These are phyloP conservation scores for Diaporthe vexans DNA, from an alignment of 2,329 filamentous ascomycete genomes.

Conservation along the genomic window DNA sequence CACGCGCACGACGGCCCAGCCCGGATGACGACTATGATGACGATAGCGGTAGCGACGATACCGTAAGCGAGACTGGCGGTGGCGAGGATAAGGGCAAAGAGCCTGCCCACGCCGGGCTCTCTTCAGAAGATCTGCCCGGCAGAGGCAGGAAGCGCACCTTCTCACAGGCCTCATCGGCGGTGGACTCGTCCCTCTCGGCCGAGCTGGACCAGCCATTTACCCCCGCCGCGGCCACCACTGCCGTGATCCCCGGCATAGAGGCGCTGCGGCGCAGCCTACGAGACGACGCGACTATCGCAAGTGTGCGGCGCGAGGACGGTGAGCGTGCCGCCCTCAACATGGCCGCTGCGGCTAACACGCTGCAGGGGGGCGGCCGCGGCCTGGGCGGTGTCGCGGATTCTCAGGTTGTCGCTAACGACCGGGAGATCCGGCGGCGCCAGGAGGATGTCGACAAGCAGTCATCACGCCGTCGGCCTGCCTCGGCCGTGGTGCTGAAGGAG, in stretches of 20 bases:
- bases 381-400: neutral
- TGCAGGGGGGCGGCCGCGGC: slow-evolving; percentile 12
- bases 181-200: slow-evolving; percentile 13
- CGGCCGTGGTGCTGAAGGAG: neutral
- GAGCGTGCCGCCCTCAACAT: neutral
- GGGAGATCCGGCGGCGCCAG: slow-evolving; percentile 4
- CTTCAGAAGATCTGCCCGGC: too few relatives aligned
- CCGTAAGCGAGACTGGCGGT: neutral
- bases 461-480: neutral
- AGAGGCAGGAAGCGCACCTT: neutral
- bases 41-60: neutral
- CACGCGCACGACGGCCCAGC: neutral
- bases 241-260: neutral
- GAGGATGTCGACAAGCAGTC: neutral
- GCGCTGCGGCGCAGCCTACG: neutral
- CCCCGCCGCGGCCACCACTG: neutral
- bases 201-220: neutral
- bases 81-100: neutral
- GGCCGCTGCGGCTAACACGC: slow-evolving; percentile 15
- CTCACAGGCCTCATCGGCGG: neutral
- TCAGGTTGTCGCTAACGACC: neutral
- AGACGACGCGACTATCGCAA: neutral
- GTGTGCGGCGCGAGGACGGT: neutral
- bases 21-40: neutral
- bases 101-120: neutral